Evolutionary conservation across 1,284 basidiomycete genomes (phyloP).

Genomic region (Phlebopus sp.): DNA sequence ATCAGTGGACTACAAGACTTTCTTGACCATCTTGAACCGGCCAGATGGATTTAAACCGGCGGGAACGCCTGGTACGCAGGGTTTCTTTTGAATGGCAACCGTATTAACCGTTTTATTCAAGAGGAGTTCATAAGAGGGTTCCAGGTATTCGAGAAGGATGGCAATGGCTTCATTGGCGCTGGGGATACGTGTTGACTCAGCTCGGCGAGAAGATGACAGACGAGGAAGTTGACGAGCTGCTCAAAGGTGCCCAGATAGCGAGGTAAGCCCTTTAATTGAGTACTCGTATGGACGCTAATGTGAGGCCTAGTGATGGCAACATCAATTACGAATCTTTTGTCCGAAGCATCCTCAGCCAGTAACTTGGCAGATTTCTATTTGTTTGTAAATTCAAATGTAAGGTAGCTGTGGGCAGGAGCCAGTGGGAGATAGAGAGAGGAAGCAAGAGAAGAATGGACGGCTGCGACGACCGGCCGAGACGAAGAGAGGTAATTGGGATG

Average conservation of each 20-base stretch:
- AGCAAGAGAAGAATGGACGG: no score
- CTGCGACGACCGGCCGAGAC: no score
- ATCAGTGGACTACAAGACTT: slow-evolving; percentile 88
- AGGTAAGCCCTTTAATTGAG: slow-evolving; percentile 55
- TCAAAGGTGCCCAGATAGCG: slow-evolving; percentile 92
- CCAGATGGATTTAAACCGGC: slow-evolving; percentile 97
- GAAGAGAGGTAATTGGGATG: no score
- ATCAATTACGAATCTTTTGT: slow-evolving; percentile 98
- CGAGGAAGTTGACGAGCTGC: slow-evolving; percentile 96
- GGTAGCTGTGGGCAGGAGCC: no score
- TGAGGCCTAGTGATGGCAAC: slow-evolving; percentile 80
- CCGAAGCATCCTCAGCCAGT: slow-evolving; percentile 87
- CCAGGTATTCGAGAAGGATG: slow-evolving; percentile 99
- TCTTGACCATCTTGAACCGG: slow-evolving; percentile 89
- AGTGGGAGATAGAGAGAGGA: no score
- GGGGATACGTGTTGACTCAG: slow-evolving; percentile 93
- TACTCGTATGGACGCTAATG: slow-evolving; percentile 12
- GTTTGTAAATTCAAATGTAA: no score
- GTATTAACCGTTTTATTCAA: slow-evolving; percentile 33
- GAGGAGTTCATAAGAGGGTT: slow-evolving; percentile 99
- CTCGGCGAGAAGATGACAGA: slow-evolving; percentile 97
- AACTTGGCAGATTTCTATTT: no score
- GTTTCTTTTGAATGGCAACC: neutral
- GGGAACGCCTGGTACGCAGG: slow-evolving; percentile 80
- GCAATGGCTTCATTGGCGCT: slow-evolving; percentile 94